Conservation (phyloP, 148 eudicot genomes). For the Rhododendron molle region DNA sequence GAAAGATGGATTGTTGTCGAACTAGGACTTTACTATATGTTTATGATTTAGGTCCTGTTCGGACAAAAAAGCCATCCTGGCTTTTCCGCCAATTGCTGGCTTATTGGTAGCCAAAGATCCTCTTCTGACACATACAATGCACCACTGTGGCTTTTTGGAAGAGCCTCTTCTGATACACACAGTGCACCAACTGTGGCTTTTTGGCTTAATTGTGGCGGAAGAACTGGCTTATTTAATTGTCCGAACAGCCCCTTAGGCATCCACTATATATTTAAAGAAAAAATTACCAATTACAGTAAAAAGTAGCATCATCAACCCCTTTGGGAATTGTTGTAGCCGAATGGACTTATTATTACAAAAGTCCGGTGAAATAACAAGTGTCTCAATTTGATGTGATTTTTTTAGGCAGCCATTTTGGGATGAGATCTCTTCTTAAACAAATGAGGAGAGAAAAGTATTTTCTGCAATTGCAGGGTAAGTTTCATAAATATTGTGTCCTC, state of each 20-base stretch:
- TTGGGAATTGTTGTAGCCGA: background rate
- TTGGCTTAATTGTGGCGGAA: too few relatives aligned
- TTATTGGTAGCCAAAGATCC: too few relatives aligned
- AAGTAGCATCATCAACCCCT: background rate
- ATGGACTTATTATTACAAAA: background rate
- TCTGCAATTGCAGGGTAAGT: background rate
- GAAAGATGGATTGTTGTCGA: background rate
- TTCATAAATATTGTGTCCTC: background rate
- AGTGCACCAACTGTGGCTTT: too few relatives aligned
- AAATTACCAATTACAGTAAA: background rate
- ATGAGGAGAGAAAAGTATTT: background rate
- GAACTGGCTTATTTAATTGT: too few relatives aligned
- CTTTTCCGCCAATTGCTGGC: too few relatives aligned
- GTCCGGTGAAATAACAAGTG: background rate
- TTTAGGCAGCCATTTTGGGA: background rate
- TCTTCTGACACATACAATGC: too few relatives aligned
- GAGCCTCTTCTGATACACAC: too few relatives aligned
- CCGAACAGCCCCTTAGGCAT: too few relatives aligned
- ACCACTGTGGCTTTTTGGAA: too few relatives aligned
- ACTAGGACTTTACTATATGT: background rate
- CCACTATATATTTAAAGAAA: background rate
- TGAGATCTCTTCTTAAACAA: background rate
- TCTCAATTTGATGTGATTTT: background rate
- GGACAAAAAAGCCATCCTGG: too few relatives aligned
- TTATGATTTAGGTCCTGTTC: too few relatives aligned